These are phyloP conservation scores for Phialocephala subalpina DNA, from an alignment of 2,329 filamentous ascomycete genomes.

Conservation along the genomic window DNA sequence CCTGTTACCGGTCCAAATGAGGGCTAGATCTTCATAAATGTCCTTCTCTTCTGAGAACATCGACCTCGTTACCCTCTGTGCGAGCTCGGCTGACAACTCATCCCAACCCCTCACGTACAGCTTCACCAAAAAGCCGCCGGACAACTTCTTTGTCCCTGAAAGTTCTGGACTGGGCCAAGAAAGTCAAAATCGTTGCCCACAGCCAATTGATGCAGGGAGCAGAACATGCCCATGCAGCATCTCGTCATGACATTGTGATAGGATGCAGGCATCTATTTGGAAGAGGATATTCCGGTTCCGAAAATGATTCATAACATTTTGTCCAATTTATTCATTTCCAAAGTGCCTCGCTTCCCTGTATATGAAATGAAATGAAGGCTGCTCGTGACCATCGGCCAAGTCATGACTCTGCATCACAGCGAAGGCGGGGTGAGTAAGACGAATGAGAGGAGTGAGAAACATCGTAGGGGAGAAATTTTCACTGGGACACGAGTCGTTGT, in stretches of 20 bases:
- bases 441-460: constrained; percentile 8
- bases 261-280: constrained; percentile 7
- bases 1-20: background rate
- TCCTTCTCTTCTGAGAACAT: constrained; percentile 5
- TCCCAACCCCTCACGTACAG: background rate
- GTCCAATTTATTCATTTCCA: background rate
- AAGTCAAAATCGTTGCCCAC: background rate
- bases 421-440: constrained; percentile 2
- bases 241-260: constrained; percentile 1
- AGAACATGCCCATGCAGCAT: constrained; percentile 6
- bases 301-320: constrained; percentile 10
- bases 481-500: constrained; percentile 4
- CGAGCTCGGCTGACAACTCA: constrained; percentile 12
- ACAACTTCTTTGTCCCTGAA: background rate
- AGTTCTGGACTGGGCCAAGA: constrained; percentile 6
- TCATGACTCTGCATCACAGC: constrained; percentile 4
- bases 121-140: constrained; percentile 7
- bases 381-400: constrained; percentile 8
- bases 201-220: constrained; percentile 5
- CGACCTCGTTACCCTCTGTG: background rate
- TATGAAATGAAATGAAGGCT: background rate
- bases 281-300: background rate
- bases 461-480: background rate
- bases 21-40: background rate
- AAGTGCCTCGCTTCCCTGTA: background rate